Base-by-base conservation (phyloP, 2,329 filamentous ascomycete genomes). In the Fusarium anguioides region DNA sequence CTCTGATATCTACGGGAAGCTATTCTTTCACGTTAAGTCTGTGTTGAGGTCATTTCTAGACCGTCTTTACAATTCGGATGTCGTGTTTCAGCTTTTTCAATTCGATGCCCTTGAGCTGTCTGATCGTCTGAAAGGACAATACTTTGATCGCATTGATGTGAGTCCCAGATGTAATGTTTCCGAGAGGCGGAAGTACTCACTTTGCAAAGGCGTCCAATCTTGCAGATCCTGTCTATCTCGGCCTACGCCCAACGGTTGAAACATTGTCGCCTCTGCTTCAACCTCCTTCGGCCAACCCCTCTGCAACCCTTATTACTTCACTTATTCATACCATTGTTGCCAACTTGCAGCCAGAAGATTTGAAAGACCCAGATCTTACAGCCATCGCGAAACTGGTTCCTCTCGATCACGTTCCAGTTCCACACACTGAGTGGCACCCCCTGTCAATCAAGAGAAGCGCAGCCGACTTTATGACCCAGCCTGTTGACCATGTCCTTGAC, bases 221-320 rank as follows among this genome's bases (percentile, higher is more conserved):
- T 6, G 40, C 33, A 10, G 64, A 66, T 12, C 11, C 4, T 1
- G 36, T 3, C 2, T 49, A 59, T 18, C 35, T 66, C 1, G 41
- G 49, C 6, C 35, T 66, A 3, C 36, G 21, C 17, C 24, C 15
- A 8, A 41, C 46, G 3, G 15, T 50, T 11, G 12, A 6, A 4
- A 8, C 29, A 1, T 29, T 67, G 24, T 18, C 15, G 2, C 61
- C 45, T 4, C 20, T 67, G 9, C 56, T 66, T 10, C 48, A 33
- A 10, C 10, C 20, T 2, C 39, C 14, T 31, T 15, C 41, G 7
- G 10, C 14, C 5, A 66, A 67, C n/a, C 45, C 48, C 17, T 47
- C 58, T 8, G 61, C 57, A 9, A 67, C 64, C 9, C 37, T 67
- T 8, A 48, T 67, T 37, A 51, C 56, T n/a, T n/a, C n/a, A n/a